Evolutionary conservation across 441 rosid species (phyloP).

Genomic region (Eruca vesicaria): DNA sequence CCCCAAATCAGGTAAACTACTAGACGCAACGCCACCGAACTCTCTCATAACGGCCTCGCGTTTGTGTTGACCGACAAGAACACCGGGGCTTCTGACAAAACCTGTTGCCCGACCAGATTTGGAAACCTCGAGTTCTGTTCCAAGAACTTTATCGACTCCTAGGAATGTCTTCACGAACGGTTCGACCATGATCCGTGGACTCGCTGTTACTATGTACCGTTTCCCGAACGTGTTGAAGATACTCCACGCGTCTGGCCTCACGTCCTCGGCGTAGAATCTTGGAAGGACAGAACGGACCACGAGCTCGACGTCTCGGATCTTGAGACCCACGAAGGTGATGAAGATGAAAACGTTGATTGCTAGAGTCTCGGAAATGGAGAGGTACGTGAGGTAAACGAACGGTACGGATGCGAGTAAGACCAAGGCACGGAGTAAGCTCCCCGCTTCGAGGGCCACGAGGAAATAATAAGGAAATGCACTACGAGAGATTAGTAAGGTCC

Average conservation of each 20-base stretch:
- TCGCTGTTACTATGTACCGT: slow-evolving; percentile 70
- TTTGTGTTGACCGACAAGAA: slow-evolving; percentile 64
- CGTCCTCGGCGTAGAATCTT: slow-evolving; percentile 79
- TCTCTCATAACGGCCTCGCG: slow-evolving; percentile 62
- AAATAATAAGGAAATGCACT: slow-evolving; percentile 84
- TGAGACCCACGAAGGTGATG: slow-evolving; percentile 70
- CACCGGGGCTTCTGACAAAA: slow-evolving; percentile 59
- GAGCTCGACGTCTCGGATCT: slow-evolving; percentile 65
- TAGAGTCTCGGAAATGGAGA: slow-evolving; percentile 63
- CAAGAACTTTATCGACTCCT: slow-evolving; percentile 82
- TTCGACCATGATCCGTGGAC: slow-evolving; percentile 81
- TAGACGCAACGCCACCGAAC: slow-evolving; percentile 42
- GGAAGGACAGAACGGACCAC: slow-evolving; percentile 83
- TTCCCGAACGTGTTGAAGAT: slow-evolving; percentile 79
- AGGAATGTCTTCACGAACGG: slow-evolving; percentile 68
- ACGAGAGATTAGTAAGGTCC: slow-evolving; percentile 74
- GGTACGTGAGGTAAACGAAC: slow-evolving; percentile 57
- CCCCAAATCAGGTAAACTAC: slow-evolving; percentile 69
- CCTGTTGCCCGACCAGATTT: slow-evolving; percentile 82
- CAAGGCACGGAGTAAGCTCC: slow-evolving; percentile 70
- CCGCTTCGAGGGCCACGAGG: slow-evolving; percentile 90
- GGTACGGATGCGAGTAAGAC: slow-evolving; percentile 66
- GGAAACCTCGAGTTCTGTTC: slow-evolving; percentile 68
- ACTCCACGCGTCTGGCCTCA: slow-evolving; percentile 77
- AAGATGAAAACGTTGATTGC: slow-evolving; percentile 66